A percentile compares a stretch with the other conserved stretches of the same genome.
These are phyloP conservation scores for Sugiyamaella castrensis DNA, from an alignment of 1,139 yeast genomes.

Conservation along the genomic window DNA sequence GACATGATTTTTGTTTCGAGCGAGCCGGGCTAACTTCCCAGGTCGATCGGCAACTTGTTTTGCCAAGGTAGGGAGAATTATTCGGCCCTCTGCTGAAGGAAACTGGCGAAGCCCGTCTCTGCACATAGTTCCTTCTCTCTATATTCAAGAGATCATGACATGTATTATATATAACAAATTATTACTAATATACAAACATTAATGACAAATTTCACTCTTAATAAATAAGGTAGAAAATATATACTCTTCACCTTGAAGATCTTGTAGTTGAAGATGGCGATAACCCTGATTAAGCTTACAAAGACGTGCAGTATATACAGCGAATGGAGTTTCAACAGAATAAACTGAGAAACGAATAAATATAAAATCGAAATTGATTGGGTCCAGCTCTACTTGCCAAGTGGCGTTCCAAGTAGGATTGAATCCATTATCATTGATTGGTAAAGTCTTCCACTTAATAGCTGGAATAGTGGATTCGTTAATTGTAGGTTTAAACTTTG, in stretches of 20 bases:
- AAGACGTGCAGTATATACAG: conserved; percentile 52
- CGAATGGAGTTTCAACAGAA: conserved; percentile 48
- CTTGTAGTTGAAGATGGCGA: conserved; percentile 74
- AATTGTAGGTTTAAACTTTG: conserved; percentile 5
- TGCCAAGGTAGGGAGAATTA: too few species aligned
- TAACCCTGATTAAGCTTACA: conserved; percentile 67
- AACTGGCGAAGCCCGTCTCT: too few species aligned
- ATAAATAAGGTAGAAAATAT: conserved; percentile 76
- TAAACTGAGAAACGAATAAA: conserved; percentile 53
- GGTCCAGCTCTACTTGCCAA: conserved; percentile 46
- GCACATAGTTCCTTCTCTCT: too few species aligned
- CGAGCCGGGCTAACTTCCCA: too few species aligned
- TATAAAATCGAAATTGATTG: conserved; percentile 44
- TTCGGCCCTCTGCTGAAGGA: too few species aligned
- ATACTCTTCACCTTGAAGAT: conserved; percentile 74
- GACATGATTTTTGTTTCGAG: too few species aligned
- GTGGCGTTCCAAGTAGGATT: conserved; percentile 77
- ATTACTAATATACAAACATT: too few species aligned
- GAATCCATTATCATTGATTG: conserved; percentile 64
- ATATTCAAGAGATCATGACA: background rate
- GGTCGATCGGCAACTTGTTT: too few species aligned
- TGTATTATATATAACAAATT: background rate
- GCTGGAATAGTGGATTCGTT: conserved; percentile 16
- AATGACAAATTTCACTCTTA: conserved; percentile 28
- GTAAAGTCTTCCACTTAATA: conserved; percentile 38